Evolutionary conservation across 164 flowering plant species (phyloP).

Genomic region (Echeveria elegans): DNA sequence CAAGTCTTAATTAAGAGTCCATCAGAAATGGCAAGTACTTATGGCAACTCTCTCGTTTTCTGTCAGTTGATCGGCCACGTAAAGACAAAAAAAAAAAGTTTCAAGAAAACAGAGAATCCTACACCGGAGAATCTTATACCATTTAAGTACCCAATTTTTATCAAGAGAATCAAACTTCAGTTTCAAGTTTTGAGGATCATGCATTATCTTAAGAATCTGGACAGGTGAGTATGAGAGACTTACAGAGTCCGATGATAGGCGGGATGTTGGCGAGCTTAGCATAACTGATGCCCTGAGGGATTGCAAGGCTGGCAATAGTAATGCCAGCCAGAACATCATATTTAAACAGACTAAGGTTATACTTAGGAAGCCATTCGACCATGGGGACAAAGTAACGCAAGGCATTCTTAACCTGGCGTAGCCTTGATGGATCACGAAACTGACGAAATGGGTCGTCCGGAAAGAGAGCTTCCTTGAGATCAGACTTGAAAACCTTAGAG

Average conservation of each 20-base stretch:
- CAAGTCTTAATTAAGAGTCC: neutral
- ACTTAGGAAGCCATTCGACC: constrained; percentile 52
- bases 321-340: constrained; percentile 55
- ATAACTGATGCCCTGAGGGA: constrained; percentile 74
- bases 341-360: constrained; percentile 25
- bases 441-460: constrained; percentile 70
- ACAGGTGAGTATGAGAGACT: constrained; percentile 1
- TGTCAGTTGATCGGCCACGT: neutral
- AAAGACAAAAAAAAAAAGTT: neutral
- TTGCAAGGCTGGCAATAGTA: constrained; percentile 71
- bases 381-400: constrained; percentile 54
- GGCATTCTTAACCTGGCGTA: constrained; percentile 12
- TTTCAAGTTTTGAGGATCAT: too few species aligned
- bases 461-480: constrained; percentile 50
- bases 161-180: too few species aligned
- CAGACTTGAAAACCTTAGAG: constrained; percentile 23
- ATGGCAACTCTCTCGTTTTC: neutral
- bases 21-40: neutral
- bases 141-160: too few species aligned
- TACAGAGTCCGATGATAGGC: constrained; percentile 65
- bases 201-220: too few species aligned
- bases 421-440: constrained; percentile 18
- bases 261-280: constrained; percentile 57
- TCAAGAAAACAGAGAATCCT: too few species aligned
- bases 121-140: too few species aligned